These are phyloP conservation scores for Pseudogymnoascus sp. DNA, from an alignment of 2,329 filamentous ascomycete genomes.

Conservation along the genomic window DNA sequence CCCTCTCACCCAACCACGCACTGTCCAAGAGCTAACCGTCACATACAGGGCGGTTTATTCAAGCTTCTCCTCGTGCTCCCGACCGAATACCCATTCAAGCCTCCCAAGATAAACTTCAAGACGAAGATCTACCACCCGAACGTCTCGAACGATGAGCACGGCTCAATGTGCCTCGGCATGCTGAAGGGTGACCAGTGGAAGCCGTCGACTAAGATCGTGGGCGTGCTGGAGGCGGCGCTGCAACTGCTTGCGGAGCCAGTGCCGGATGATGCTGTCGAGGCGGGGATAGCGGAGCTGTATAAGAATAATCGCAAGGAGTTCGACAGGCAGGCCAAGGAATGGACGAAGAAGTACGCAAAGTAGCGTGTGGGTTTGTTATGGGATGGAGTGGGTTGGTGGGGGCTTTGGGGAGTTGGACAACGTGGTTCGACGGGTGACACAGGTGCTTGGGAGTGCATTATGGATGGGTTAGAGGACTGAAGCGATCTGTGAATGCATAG, in stretches of 20 bases:
- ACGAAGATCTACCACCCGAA: slow-evolving; percentile 74
- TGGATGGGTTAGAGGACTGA: background rate
- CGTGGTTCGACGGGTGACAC: background rate
- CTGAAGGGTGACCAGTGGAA: slow-evolving; percentile 66
- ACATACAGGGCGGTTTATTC: slow-evolving; percentile 51
- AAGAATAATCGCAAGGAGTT: slow-evolving; percentile 54
- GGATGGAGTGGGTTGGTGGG: background rate
- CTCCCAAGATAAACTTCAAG: slow-evolving; percentile 57
- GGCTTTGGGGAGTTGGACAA: background rate
- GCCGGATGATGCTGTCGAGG: slow-evolving; percentile 63
- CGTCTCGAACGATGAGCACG: slow-evolving; percentile 64
- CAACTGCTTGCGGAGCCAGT: slow-evolving; percentile 59
- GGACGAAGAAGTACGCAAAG: slow-evolving; percentile 57
- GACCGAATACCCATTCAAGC: slow-evolving; percentile 67
- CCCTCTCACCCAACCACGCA: background rate
- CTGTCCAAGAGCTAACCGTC: background rate
- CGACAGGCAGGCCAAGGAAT: slow-evolving; percentile 58
- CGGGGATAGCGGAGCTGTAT: slow-evolving; percentile 58
- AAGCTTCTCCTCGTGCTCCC: slow-evolving; percentile 56
- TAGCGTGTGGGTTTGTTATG: background rate
- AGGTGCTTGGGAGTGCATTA: background rate
- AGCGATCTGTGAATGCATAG: background rate
- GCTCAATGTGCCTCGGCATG: slow-evolving; percentile 66
- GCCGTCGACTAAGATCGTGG: slow-evolving; percentile 57
- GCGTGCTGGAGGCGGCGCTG: slow-evolving; percentile 56